Evolutionary conservation across 306 rosid genomes (phyloP).

Genomic region (Prunus mira): DNA sequence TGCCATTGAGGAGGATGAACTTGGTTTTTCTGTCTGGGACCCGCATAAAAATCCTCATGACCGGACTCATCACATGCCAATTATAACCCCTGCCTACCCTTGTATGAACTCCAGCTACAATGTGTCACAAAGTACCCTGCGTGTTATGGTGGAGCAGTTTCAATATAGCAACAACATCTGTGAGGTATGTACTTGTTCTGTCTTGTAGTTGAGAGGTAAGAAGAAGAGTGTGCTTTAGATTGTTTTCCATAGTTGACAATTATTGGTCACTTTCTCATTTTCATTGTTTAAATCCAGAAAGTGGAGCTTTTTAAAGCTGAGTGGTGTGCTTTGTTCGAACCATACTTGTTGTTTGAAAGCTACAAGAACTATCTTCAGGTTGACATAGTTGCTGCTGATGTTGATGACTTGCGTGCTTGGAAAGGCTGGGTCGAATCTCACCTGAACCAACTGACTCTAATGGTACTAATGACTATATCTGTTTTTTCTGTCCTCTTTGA

Average conservation of each 20-base stretch:
- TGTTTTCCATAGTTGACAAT: not conserved
- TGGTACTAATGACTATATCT: slow-evolving; percentile 35
- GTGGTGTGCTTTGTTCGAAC: slow-evolving; percentile 79
- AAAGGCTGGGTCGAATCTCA: slow-evolving; percentile 97
- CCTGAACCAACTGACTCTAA: slow-evolving; percentile 67
- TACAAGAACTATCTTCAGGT: slow-evolving; percentile 88
- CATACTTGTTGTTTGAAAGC: slow-evolving; percentile 72
- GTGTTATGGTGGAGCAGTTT: slow-evolving; percentile 93
- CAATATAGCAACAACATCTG: slow-evolving; percentile 58
- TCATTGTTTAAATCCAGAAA: slow-evolving; percentile 41
- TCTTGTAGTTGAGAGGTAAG: not conserved
- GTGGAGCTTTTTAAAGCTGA: slow-evolving; percentile 68
- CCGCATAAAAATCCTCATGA: slow-evolving; percentile 78
- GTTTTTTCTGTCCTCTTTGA: not conserved
- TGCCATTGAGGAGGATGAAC: slow-evolving; percentile 75
- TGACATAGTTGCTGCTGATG: slow-evolving; percentile 70
- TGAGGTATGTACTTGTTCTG: slow-evolving; percentile 42
- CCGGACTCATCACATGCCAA: slow-evolving; percentile 82
- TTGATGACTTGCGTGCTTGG: slow-evolving; percentile 78
- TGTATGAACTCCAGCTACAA: slow-evolving; percentile 95
- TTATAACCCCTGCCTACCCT: slow-evolving; percentile 95
- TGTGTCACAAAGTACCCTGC: slow-evolving; percentile 87
- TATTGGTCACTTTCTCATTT: not conserved
- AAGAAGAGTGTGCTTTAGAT: not conserved
- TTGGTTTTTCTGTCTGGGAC: slow-evolving; percentile 80